A percentile compares a stretch with the other conserved stretches of the same genome.
These are phyloP conservation scores for Fusarium agapanthi DNA, from an alignment of 2,329 filamentous ascomycete species.

Conservation along the genomic window DNA sequence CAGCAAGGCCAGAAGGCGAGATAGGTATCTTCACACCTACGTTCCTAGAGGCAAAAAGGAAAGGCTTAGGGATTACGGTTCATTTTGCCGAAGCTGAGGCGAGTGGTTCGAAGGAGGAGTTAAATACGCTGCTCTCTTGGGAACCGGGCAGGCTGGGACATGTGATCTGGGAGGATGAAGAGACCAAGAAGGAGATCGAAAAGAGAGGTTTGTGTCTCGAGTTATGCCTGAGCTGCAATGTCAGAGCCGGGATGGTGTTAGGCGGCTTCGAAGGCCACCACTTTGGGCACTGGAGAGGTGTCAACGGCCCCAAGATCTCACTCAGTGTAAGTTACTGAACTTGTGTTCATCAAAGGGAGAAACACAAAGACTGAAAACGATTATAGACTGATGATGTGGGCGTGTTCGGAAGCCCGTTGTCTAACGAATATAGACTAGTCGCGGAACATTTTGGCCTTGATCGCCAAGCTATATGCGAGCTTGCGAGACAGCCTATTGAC, in stretches of 20 bases:
- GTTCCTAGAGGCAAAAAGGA: constrained; percentile 64
- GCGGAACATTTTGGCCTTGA: constrained; percentile 73
- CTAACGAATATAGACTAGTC: constrained; percentile 79
- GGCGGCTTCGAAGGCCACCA: constrained; percentile 76
- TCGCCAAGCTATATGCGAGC: constrained; percentile 54
- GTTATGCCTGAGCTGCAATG: constrained; percentile 83
- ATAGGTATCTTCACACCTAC: constrained; percentile 67
- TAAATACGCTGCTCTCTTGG: constrained; percentile 71
- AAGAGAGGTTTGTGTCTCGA: constrained; percentile 71
- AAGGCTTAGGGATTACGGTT: constrained; percentile 71
- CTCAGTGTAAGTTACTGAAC: constrained; percentile 67
- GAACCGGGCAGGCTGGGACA: constrained; percentile 76
- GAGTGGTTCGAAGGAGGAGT: constrained; percentile 66
- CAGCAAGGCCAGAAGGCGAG: constrained; percentile 59
- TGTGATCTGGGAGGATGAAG: constrained; percentile 76
- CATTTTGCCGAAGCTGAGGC: constrained; percentile 79
- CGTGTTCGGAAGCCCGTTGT: constrained; percentile 79
- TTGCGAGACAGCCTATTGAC: constrained; percentile 70
- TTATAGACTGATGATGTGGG: constrained; percentile 82
- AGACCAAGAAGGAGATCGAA: constrained; percentile 64
- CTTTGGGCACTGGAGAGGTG: constrained; percentile 76
- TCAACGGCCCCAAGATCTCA: constrained; percentile 67
- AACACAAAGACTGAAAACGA: background rate
- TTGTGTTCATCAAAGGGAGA: background rate
- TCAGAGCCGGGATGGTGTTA: constrained; percentile 75